A percentile compares a stretch with the other conserved stretches of the same genome.
Evolutionary conservation across 495 filamentous ascomycete species (phyloP).

Genomic region (Evansstolkia leycettana): DNA sequence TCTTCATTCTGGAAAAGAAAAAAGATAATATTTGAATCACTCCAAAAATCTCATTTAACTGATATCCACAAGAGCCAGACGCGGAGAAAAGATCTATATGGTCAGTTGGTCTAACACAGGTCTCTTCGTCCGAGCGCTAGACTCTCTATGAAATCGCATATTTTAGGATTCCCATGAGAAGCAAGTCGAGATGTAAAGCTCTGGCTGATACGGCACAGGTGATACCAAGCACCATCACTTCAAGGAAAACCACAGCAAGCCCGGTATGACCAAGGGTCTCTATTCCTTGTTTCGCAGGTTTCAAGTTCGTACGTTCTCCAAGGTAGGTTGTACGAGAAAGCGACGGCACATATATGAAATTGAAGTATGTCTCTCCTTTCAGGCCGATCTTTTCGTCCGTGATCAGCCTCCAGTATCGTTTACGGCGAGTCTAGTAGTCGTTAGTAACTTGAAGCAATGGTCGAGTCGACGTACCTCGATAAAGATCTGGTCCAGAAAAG

Average conservation of each 20-base stretch:
- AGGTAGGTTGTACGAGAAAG: constrained; percentile 18
- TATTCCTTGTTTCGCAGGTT: constrained; percentile 13
- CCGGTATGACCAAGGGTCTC: constrained; percentile 19
- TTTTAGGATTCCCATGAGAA: constrained; percentile 2
- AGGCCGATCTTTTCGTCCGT: constrained; percentile 45
- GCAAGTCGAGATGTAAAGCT: constrained; percentile 7
- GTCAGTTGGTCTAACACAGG: too few relatives aligned
- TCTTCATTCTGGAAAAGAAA: too few relatives aligned
- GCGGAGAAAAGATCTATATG: too few relatives aligned
- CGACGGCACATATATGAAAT: constrained; percentile 56
- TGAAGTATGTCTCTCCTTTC: constrained; percentile 42
- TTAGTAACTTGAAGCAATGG: background rate
- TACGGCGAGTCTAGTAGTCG: constrained; percentile 28
- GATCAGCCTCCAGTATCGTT: constrained; percentile 39
- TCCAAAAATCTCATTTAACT: too few relatives aligned
- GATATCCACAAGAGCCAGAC: too few relatives aligned
- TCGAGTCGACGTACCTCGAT: too few relatives aligned
- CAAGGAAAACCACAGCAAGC: constrained; percentile 13
- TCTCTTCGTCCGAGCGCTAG: too few relatives aligned
- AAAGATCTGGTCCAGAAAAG: constrained; percentile 43
- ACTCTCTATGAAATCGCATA: too few relatives aligned
- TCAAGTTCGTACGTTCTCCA: constrained; percentile 16
- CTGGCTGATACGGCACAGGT: constrained; percentile 12
- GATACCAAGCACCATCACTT: constrained; percentile 7
- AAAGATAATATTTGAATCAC: too few relatives aligned